Evolutionary conservation across 345 rosid species (phyloP).

Genomic region (Moringa oleifera): DNA sequence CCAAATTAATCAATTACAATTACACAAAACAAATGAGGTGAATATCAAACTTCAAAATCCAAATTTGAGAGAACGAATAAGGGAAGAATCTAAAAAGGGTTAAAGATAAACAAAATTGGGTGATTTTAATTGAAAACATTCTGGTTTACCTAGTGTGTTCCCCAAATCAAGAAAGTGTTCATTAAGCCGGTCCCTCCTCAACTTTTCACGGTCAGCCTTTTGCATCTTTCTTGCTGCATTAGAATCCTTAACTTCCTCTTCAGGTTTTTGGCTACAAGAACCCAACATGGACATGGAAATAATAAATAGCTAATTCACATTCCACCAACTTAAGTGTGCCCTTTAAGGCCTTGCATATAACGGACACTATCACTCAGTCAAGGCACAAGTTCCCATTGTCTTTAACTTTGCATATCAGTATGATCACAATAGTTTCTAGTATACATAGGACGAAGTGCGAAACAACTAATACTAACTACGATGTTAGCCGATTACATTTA

Average conservation of each 20-base stretch:
- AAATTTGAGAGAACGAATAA: too few species aligned
- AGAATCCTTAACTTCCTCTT: conserved; percentile 34
- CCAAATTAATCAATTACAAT: too few species aligned
- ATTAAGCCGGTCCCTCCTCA: conserved; percentile 86
- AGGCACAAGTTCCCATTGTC: not conserved
- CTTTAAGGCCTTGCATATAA: not conserved
- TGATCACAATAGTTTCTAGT: not conserved
- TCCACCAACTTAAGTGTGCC: not conserved
- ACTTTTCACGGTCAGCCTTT: conserved; percentile 88
- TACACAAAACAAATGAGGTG: too few species aligned
- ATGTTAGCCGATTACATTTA: not conserved
- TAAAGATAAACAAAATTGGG: not conserved
- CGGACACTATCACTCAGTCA: not conserved
- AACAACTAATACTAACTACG: not conserved
- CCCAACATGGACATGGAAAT: not conserved
- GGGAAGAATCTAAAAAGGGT: too few species aligned
- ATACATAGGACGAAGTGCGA: not conserved
- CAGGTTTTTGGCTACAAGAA: conserved; percentile 34
- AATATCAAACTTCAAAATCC: too few species aligned
- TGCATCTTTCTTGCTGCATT: conserved; percentile 57
- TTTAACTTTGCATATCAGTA: not conserved
- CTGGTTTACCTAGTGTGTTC: conserved; percentile 53
- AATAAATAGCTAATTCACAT: too few species aligned
- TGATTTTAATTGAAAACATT: not conserved
- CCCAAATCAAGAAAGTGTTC: conserved; percentile 84